phyloP scores from a whole-genome alignment of 345 rosid species.

The Citrus mangshanensis region DNA sequence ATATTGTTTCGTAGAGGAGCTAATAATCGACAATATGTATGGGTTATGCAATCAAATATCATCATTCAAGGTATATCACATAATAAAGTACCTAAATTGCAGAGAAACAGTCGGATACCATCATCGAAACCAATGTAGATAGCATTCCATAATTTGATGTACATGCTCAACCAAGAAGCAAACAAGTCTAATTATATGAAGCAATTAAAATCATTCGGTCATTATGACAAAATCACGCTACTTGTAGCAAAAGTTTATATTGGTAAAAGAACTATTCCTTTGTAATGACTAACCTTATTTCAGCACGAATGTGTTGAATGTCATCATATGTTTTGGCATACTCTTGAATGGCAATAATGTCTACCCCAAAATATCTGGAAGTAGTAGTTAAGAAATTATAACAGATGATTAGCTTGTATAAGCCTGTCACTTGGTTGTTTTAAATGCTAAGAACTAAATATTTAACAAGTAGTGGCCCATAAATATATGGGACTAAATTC shows the following conservation, averaged over 20 bases:
- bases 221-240: background rate
- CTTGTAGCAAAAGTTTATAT: background rate
- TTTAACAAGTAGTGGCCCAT: background rate
- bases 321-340: constrained; percentile 53
- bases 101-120: background rate
- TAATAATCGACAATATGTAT: background rate
- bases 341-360: constrained; percentile 69
- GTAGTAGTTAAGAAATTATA: constrained; percentile 38
- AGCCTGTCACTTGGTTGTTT: background rate
- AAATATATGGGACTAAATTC: background rate
- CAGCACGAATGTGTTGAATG: constrained; percentile 80
- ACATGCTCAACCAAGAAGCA: background rate
- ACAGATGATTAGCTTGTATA: background rate
- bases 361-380: constrained; percentile 88
- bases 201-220: background rate
- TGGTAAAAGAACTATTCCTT: constrained; percentile 3
- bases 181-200: background rate
- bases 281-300: constrained; percentile 59
- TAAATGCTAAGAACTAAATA: background rate
- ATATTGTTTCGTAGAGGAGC: background rate
- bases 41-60: background rate
- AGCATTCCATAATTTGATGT: background rate
- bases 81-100: background rate
- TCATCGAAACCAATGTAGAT: background rate
- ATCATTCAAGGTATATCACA: background rate